These are phyloP conservation scores for Arabis hirsuta DNA, from an alignment of 345 rosid species.

Conservation along the genomic window DNA sequence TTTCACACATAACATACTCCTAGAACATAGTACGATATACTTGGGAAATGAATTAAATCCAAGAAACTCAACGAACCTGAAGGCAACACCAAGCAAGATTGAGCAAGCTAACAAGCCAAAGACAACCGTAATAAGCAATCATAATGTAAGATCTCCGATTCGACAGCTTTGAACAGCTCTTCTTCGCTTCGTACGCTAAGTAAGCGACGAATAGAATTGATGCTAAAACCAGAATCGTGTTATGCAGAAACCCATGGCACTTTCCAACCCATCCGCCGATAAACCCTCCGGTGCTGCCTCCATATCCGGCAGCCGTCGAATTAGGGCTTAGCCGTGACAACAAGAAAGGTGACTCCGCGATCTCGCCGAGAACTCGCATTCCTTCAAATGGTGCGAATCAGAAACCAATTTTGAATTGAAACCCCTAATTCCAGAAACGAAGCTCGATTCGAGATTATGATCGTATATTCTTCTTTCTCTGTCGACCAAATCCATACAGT, in stretches of 20 bases:
- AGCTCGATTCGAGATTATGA: slow-evolving; percentile 26
- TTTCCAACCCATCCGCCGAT: slow-evolving; percentile 66
- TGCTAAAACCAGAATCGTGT: slow-evolving; percentile 57
- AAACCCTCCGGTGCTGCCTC: slow-evolving; percentile 40
- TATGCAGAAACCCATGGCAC: slow-evolving; percentile 90
- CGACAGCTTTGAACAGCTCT: slow-evolving; percentile 69
- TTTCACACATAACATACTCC: not conserved
- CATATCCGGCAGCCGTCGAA: slow-evolving; percentile 40
- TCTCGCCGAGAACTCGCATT: slow-evolving; percentile 48
- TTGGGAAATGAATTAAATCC: slow-evolving; percentile 7
- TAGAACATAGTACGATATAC: not conserved
- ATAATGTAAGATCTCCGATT: slow-evolving; percentile 85
- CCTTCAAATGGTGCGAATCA: slow-evolving; percentile 12
- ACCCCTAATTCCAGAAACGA: slow-evolving; percentile 21
- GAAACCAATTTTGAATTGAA: not conserved
- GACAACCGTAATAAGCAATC: slow-evolving; percentile 80
- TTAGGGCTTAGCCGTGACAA: slow-evolving; percentile 44
- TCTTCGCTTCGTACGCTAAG: slow-evolving; percentile 76
- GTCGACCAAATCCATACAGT: slow-evolving; percentile 29
- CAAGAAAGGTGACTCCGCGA: slow-evolving; percentile 43
- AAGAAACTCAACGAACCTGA: slow-evolving; percentile 58
- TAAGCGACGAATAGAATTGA: slow-evolving; percentile 72
- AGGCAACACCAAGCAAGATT: slow-evolving; percentile 85
- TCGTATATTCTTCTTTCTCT: slow-evolving; percentile 16
- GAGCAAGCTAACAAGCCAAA: slow-evolving; percentile 96